A percentile compares a stretch with the other conserved stretches of the same genome.
Conservation (phyloP, 371 early-diverging fungal genomes). For the Mortierella polycephala region DNA sequence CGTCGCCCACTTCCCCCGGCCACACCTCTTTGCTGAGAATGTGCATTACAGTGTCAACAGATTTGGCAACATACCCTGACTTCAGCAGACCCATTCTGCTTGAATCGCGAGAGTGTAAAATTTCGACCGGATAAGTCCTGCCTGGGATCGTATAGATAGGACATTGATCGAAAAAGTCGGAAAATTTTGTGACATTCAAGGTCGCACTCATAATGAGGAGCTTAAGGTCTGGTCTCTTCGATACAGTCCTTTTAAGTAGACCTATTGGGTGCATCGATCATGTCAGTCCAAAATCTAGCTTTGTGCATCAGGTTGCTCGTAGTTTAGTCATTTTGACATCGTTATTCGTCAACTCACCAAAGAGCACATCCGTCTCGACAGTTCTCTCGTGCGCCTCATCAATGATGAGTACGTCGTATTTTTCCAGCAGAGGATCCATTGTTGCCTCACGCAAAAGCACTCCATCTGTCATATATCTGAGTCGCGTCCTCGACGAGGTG, state of each 20-base stretch:
- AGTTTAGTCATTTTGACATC: too few species aligned
- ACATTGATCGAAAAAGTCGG: conserved; percentile 78
- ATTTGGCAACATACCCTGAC: conserved; percentile 71
- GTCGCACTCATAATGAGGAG: conserved; percentile 90
- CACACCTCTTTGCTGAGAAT: conserved; percentile 76
- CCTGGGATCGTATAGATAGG: conserved; percentile 90
- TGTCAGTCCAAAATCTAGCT: background rate
- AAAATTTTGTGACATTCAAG: conserved; percentile 77
- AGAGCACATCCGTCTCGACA: conserved; percentile 92
- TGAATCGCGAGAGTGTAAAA: conserved; percentile 69
- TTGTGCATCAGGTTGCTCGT: background rate
- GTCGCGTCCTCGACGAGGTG: conserved; percentile 68
- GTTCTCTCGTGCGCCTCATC: conserved; percentile 98
- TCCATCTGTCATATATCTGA: conserved; percentile 95
- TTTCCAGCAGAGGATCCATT: conserved; percentile 65
- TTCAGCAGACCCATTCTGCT: conserved; percentile 69
- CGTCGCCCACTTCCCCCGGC: conserved; percentile 67
- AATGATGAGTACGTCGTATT: conserved; percentile 82
- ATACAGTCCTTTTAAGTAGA: conserved; percentile 35
- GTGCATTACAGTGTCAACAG: conserved; percentile 82
- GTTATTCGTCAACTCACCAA: conserved; percentile 78
- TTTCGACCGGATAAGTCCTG: conserved; percentile 81
- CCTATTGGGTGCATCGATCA: conserved; percentile 9
- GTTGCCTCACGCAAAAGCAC: conserved; percentile 85
- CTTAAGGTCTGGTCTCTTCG: conserved; percentile 65